Evolutionary conservation across 106 monocot species (phyloP).

Genomic region (Ottelia alismoides): DNA sequence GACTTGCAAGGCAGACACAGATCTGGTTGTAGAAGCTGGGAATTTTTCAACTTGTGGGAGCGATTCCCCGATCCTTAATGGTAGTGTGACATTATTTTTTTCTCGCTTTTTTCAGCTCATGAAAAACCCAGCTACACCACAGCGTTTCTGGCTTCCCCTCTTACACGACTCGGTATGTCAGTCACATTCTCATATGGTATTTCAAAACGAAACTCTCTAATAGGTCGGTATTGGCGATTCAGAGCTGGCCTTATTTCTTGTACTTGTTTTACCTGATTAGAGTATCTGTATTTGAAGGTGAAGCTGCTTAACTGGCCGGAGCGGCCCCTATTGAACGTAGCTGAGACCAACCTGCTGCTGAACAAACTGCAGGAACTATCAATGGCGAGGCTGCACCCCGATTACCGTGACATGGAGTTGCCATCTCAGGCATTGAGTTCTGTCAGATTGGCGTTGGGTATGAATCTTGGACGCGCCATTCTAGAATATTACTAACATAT

Average conservation of each 20-base stretch:
- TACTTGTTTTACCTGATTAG: too few relatives aligned
- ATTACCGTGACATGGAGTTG: conserved; percentile 28
- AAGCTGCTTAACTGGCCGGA: conserved; percentile 69
- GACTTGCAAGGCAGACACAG: neutral
- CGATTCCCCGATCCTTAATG: too few relatives aligned
- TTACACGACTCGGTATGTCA: conserved; percentile 74
- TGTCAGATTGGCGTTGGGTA: conserved; percentile 64
- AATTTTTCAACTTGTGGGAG: neutral
- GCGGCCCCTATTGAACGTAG: conserved; percentile 42
- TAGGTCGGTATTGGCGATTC: neutral
- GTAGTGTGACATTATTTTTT: conserved; percentile 1
- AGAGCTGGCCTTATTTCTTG: neutral
- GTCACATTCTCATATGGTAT: neutral
- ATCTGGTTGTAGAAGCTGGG: neutral
- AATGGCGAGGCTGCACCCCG: conserved; percentile 61
- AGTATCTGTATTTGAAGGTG: conserved; percentile 28
- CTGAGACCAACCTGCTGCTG: conserved; percentile 69
- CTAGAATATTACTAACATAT: conserved; percentile 67
- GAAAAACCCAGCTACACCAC: conserved; percentile 75
- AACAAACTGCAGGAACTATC: conserved; percentile 82
- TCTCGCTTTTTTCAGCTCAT: conserved; percentile 51
- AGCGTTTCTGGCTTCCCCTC: conserved; percentile 83
- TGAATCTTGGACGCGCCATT: conserved; percentile 74
- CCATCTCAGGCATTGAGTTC: conserved; percentile 32
- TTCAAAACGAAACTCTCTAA: neutral